Percentiles rank a stretch among this genome's conserved stretches.
phyloP scores from a whole-genome alignment of 2,329 filamentous ascomycete species.

The Claviceps sp. region DNA sequence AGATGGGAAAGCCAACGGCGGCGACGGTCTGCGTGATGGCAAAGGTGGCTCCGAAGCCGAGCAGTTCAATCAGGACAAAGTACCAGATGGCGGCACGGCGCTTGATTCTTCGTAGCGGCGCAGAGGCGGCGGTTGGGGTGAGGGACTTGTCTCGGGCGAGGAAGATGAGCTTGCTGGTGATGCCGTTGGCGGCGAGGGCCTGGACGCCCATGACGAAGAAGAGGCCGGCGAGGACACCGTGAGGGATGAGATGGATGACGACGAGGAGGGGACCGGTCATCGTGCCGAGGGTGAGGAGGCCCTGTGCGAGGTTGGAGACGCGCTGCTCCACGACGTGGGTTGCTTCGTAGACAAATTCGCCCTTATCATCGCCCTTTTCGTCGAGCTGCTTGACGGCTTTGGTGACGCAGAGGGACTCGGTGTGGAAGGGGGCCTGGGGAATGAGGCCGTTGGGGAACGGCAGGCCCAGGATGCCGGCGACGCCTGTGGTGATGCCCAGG shows the following conservation, averaged over 20 bases:
- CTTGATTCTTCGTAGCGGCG: conserved; percentile 48
- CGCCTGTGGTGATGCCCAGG: conserved; percentile 61
- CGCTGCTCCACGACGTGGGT: conserved; percentile 66
- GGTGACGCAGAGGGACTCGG: conserved; percentile 63
- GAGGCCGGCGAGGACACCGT: conserved; percentile 65
- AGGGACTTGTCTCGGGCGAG: conserved; percentile 50
- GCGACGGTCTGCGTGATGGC: conserved; percentile 75
- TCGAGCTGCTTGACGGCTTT: conserved; percentile 36
- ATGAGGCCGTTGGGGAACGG: conserved; percentile 77
- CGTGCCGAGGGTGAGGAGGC: conserved; percentile 63
- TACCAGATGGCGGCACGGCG: conserved; percentile 55
- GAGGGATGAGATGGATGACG: conserved; percentile 65
- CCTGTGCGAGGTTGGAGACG: conserved; percentile 64
- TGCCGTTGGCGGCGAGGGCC: conserved; percentile 63
- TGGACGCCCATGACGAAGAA: conserved; percentile 81
- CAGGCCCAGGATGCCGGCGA: conserved; percentile 62
- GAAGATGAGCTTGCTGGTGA: conserved; percentile 62
- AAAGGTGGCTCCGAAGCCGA: conserved; percentile 65
- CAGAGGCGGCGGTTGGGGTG: conserved; percentile 33
- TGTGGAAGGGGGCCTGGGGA: conserved; percentile 74
- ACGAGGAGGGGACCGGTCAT: conserved; percentile 64
- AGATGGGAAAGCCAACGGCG: conserved; percentile 66
- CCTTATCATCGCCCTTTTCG: conserved; percentile 41
- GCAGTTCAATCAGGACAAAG: conserved; percentile 55
- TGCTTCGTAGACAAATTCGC: conserved; percentile 36